Conservation (phyloP, 2,329 filamentous ascomycete genomes). For the Phialocephala subalpina region DNA sequence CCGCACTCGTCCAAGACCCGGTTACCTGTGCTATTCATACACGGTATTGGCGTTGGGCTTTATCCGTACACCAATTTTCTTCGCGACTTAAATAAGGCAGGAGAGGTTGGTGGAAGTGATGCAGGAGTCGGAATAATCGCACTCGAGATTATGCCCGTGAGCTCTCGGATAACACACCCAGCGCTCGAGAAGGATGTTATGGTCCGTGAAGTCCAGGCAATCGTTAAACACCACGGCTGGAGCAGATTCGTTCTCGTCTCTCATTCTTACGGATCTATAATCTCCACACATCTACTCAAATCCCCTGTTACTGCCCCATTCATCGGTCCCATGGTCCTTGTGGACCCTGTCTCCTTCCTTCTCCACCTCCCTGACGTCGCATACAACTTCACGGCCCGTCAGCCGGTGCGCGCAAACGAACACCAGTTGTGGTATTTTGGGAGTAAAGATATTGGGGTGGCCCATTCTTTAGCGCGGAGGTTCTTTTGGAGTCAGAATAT, state of each 20-base stretch:
- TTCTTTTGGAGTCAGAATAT: constrained; percentile 68
- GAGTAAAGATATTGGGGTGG: constrained; percentile 60
- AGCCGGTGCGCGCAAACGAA: constrained; percentile 57
- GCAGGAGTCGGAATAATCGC: constrained; percentile 61
- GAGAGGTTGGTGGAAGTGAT: constrained; percentile 40
- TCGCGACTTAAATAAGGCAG: constrained; percentile 49
- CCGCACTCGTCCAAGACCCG: constrained; percentile 62
- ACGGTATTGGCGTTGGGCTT: constrained; percentile 66
- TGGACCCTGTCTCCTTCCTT: constrained; percentile 65
- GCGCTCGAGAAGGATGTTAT: constrained; percentile 55
- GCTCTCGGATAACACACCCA: constrained; percentile 58
- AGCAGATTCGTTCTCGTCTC: constrained; percentile 57
- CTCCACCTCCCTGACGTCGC: constrained; percentile 67
- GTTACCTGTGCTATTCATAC: constrained; percentile 64
- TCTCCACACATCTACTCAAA: constrained; percentile 61
- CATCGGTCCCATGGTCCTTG: constrained; percentile 57
- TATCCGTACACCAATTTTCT: constrained; percentile 62
- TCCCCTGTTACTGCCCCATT: constrained; percentile 45
- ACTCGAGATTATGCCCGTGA: constrained; percentile 62
- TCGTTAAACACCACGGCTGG: constrained; percentile 58
- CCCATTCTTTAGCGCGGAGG: constrained; percentile 60
- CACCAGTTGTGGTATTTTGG: constrained; percentile 64
- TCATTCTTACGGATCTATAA: constrained; percentile 59
- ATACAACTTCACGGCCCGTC: constrained; percentile 60
- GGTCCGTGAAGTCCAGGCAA: constrained; percentile 55